Base-by-base conservation (phyloP, 306 rosid genomes). In the Glycine tomentella region DNA sequence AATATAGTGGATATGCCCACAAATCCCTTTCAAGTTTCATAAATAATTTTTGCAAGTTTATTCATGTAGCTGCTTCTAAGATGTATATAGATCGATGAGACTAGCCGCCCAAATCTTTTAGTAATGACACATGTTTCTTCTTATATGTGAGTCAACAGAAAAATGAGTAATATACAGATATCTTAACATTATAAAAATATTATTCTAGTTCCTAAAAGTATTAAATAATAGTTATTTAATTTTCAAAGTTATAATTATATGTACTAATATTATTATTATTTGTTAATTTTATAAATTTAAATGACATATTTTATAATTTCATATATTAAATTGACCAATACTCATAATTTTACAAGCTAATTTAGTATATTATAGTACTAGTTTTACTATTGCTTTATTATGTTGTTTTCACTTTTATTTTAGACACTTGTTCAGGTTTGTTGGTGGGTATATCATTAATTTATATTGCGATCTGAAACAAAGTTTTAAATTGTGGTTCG, bases 71-170 rank as follows among this genome's bases (percentile, higher is more conserved):
- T 64, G 9, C 74, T 36, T 77, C 52, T 17, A 67, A 51, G 17
- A 7, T 53, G 40, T 17, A 5, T 63, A 12, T 36, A 3, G 55
- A 55, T 53, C 11, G 53, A 52, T 64, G 69, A 72, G n/a, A 63
- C 58, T 46, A 17, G 69, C 81, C 83, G 71, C 51, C 86, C 83
- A 76, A 80, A 13, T 36, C 36, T 15, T 46, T 71, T 36, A 53
- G 33, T 12, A 25, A 75, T 13, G 62, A 69, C 81, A 65, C 79
- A 17, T 66, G 42, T 70, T 74, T 7, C 53, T 69, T 42, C 17
- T 44, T 9, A 62, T 10, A 11, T 9, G 8, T 3, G 5, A 15
- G 66, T 52, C 63, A 65, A 17, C 4, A 17, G 9, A 17, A 57
- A 57, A 57, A 16, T 9, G 10, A 15, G 4, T 8, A 7, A 56